Percentiles rank a stretch among this genome's conserved stretches.
phyloP scores from a whole-genome alignment of 805 yeast species.

The Wickerhamomyces tratensis region DNA sequence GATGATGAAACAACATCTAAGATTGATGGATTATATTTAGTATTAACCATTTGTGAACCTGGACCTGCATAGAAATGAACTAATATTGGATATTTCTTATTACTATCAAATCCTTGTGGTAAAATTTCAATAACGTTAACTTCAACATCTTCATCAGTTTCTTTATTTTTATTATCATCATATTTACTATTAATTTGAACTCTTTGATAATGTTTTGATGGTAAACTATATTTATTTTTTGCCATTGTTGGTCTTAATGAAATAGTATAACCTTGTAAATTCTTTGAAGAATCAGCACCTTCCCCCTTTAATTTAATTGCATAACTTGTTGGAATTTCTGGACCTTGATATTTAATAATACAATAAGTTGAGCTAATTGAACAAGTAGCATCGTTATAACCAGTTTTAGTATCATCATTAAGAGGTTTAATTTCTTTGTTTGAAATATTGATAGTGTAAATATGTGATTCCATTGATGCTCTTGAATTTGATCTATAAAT shows the following conservation, averaged over 20 bases:
- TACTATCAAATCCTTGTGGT: slow-evolving; percentile 63
- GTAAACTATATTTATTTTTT: slow-evolving; percentile 36
- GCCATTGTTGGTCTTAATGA: slow-evolving; percentile 2
- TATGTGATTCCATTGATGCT: slow-evolving; percentile 69
- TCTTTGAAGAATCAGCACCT: not conserved
- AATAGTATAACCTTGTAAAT: slow-evolving; percentile 2
- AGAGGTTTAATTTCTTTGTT: slow-evolving; percentile 22
- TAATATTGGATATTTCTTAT: slow-evolving; percentile 58
- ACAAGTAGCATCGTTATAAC: slow-evolving; percentile 59
- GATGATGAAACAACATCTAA: slow-evolving; percentile 70
- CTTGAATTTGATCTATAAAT: slow-evolving; percentile 62
- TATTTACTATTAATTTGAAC: slow-evolving; percentile 35
- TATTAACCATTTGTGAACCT: slow-evolving; percentile 73
- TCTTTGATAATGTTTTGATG: slow-evolving; percentile 39
- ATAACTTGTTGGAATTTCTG: slow-evolving; percentile 67
- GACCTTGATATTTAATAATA: slow-evolving; percentile 61
- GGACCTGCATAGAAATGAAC: slow-evolving; percentile 98
- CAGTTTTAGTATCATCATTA: slow-evolving; percentile 44
- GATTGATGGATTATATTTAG: slow-evolving; percentile 50
- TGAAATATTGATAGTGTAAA: slow-evolving; percentile 53
- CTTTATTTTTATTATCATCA: slow-evolving; percentile 22
- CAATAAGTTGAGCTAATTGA: slow-evolving; percentile 67
- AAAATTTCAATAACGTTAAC: slow-evolving; percentile 67
- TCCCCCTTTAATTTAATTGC: slow-evolving; percentile 38
- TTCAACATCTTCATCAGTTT: slow-evolving; percentile 15